Base-by-base conservation (phyloP, 2,329 filamentous ascomycete species). In the Corinectria fuckeliana region DNA sequence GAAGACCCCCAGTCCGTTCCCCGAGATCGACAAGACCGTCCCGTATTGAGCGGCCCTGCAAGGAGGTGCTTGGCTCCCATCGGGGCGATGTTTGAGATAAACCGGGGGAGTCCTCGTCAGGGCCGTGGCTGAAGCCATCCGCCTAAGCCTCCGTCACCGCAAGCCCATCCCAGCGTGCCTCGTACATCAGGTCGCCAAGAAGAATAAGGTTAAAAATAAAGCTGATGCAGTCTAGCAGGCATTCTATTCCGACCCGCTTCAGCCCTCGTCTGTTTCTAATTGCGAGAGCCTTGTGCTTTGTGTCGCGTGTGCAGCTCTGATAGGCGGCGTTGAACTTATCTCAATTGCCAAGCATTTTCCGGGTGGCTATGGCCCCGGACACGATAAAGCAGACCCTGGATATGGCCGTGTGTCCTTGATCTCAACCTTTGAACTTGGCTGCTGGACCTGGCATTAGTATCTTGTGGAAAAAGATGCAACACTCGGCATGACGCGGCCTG, bases 41-140 rank as follows among this genome's bases (percentile, higher is more conserved):
- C 47, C 32, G 25, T 50, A 14, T 38, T 26, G 18, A n/a, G 30
- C 3, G 5, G 47, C 32, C 26, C 14, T 38, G 20, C 47, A 9
- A 36, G 47, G 13, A 20, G 11, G 14, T 2, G 16, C 3, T 16
- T 21, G 32, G 2, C 13, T 18, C 6, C 21, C 14, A 48, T 48
- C 28, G 23, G 42, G 20, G 7, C 11, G 23, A 18, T 21, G 34
- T 16, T 45, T 18, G n/a, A n/a, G n/a, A n/a, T n/a, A 32, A 48
- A 55, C 38, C 51, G 26, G 51, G 41, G 32, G 51, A 45, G 30
- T 53, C 13, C 32, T 68, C 65, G 65, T 68, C 58, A 68, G 41
- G 30, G 18, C 51, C 58, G 65, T 68, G 65, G 66, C 66, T 68
- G 63, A 63, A 21, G 52, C 44, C 9, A 16, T 39, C 51, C 21